Percentiles rank a stretch among this genome's conserved stretches.
Conservation (phyloP, 1,139 yeast species). For the Groenewaldozyma sp. region DNA sequence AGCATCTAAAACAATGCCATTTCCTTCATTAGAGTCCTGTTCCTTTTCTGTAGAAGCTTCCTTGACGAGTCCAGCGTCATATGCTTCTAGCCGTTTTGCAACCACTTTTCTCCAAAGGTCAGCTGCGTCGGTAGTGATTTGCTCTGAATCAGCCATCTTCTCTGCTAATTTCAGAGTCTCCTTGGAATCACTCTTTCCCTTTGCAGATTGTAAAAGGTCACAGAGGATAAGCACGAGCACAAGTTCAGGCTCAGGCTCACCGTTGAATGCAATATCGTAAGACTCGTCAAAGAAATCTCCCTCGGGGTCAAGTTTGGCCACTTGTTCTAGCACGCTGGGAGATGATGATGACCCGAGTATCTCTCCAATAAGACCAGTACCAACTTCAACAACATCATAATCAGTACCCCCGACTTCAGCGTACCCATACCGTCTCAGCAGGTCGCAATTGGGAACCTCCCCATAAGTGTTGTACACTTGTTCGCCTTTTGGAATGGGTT, state of each 20-base stretch:
- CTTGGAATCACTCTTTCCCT: too few species aligned
- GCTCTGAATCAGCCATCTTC: constrained; percentile 12
- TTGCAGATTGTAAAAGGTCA: neutral
- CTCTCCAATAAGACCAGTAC: constrained; percentile 18
- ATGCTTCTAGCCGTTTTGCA: constrained; percentile 15
- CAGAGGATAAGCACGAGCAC: neutral
- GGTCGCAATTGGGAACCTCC: constrained; percentile 80
- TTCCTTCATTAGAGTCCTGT: constrained; percentile 6
- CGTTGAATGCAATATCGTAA: constrained; percentile 23
- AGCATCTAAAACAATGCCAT: constrained; percentile 10
- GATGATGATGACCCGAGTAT: constrained; percentile 9
- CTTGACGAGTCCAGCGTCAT: constrained; percentile 12
- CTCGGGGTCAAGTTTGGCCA: constrained; percentile 14
- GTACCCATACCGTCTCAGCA: constrained; percentile 83
- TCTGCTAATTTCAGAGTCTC: neutral
- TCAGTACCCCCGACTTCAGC: constrained; percentile 70
- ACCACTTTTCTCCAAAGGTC: constrained; percentile 14
- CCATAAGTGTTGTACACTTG: constrained; percentile 88
- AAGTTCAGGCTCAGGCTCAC: constrained; percentile 18
- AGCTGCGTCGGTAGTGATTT: constrained; percentile 15
- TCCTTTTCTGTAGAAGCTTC: constrained; percentile 5
- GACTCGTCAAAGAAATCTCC: constrained; percentile 22
- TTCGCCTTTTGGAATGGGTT: constrained; percentile 49
- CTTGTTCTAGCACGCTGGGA: neutral
- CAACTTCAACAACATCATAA: constrained; percentile 72